phyloP scores from a whole-genome alignment of 2,329 filamentous ascomycete genomes.

The Stylonectria norvegica region DNA sequence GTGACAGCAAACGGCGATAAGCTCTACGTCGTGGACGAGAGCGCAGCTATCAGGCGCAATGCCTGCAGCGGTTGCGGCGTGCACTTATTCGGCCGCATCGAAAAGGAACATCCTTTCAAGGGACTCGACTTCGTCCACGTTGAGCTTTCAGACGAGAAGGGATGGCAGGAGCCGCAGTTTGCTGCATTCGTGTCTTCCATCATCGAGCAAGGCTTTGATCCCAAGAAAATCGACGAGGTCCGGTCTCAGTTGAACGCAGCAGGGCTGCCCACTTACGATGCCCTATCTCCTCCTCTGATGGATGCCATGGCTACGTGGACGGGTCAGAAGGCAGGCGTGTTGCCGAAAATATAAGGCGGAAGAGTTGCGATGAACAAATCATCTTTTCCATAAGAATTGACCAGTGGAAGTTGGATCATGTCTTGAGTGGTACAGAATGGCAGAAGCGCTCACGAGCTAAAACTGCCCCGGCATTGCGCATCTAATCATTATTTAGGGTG shows the following conservation, averaged over 20 bases:
- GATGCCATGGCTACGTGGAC: slow-evolving; percentile 56
- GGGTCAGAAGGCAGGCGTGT: slow-evolving; percentile 41
- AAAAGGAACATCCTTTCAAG: slow-evolving; percentile 62
- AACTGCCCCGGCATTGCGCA: too few relatives aligned
- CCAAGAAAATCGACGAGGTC: slow-evolving; percentile 52
- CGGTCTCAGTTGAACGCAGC: slow-evolving; percentile 49
- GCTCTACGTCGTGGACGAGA: slow-evolving; percentile 52
- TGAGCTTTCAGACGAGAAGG: slow-evolving; percentile 56
- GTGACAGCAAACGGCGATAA: slow-evolving; percentile 59
- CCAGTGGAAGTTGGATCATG: too few relatives aligned
- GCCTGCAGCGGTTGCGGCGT: slow-evolving; percentile 60
- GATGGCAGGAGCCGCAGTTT: slow-evolving; percentile 72
- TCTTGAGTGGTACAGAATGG: too few relatives aligned
- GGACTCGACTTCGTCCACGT: slow-evolving; percentile 67
- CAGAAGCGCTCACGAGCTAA: too few relatives aligned
- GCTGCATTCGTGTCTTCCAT: slow-evolving; percentile 65
- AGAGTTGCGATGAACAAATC: too few relatives aligned
- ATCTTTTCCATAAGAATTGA: too few relatives aligned
- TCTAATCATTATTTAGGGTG: too few relatives aligned
- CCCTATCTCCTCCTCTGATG: slow-evolving; percentile 60
- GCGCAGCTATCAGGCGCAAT: slow-evolving; percentile 57
- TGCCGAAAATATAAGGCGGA: slow-evolving; percentile 17
- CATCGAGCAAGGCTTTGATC: slow-evolving; percentile 64
- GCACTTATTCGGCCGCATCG: slow-evolving; percentile 63
- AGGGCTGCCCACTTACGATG: slow-evolving; percentile 62